phyloP scores from a whole-genome alignment of 352 stramenopile genomes.

The Globisporangium iwayamae region DNA sequence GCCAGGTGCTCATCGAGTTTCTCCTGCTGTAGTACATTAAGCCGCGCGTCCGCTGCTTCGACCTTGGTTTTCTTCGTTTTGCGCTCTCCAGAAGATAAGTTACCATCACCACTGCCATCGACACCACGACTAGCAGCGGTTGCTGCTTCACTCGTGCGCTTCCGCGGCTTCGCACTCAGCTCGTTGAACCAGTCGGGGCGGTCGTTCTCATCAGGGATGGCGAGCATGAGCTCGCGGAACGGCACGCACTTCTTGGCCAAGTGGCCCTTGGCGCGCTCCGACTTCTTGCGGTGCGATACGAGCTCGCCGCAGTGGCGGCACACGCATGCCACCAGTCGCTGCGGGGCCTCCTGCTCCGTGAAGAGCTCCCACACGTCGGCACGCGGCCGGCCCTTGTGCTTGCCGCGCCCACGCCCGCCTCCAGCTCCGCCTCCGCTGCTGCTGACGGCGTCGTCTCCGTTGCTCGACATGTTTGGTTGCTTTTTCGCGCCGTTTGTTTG shows the following conservation, averaged over 20 bases:
- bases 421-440: not conserved
- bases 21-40: not conserved
- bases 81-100: not conserved
- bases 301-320: conserved; percentile 49
- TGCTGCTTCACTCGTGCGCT: not conserved
- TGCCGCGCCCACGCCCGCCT: not conserved
- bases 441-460: not conserved
- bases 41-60: not conserved
- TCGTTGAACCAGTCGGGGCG: conserved; percentile 39
- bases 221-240: conserved; percentile 41
- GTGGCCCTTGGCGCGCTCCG: conserved; percentile 50
- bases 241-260: conserved; percentile 44
- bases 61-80: not conserved
- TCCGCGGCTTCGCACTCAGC: not conserved
- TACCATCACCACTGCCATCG: not conserved
- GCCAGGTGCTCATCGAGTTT: conserved; percentile 16
- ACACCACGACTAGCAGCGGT: not conserved
- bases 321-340: conserved; percentile 34
- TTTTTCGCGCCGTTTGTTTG: not conserved
- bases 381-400: conserved; percentile 32
- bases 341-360: conserved; percentile 38
- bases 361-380: conserved; percentile 56
- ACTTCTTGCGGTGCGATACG: conserved; percentile 61
- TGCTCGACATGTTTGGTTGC: not conserved
- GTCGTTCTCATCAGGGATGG: conserved; percentile 21